phyloP scores from a whole-genome alignment of 139 green algal species.

The Eudorina sp. region DNA sequence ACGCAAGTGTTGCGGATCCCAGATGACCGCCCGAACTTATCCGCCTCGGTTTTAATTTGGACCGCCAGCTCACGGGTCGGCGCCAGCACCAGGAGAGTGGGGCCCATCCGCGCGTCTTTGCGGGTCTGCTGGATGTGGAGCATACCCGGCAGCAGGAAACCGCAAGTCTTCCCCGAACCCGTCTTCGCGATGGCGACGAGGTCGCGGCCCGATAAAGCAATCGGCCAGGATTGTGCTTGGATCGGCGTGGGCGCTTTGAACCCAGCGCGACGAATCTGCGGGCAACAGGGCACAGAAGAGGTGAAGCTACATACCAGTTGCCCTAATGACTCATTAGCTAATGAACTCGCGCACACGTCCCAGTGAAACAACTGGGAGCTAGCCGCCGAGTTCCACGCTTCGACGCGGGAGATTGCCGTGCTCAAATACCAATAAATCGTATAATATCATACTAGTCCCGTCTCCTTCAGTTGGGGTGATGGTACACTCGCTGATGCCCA shows the following conservation, averaged over 20 bases:
- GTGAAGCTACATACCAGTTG: too few species aligned
- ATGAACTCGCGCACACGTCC: too few species aligned
- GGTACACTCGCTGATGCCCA: too few species aligned
- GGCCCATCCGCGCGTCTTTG: conserved; percentile 79
- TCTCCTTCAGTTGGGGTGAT: too few species aligned
- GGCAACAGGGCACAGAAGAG: too few species aligned
- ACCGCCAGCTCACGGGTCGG: conserved; percentile 95
- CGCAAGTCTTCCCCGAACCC: conserved; percentile 89
- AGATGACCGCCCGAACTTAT: conserved; percentile 92
- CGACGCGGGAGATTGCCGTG: too few species aligned
- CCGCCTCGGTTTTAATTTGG: conserved; percentile 94
- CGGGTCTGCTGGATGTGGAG: conserved; percentile 82
- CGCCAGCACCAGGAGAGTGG: conserved; percentile 88
- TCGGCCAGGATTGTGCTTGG: conserved; percentile 89
- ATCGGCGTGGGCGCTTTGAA: conserved; percentile 89
- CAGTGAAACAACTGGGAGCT: too few species aligned
- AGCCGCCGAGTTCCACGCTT: too few species aligned
- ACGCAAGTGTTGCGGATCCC: conserved; percentile 86
- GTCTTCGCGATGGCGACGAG: conserved; percentile 92
- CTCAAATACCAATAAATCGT: too few species aligned
- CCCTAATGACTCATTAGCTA: too few species aligned
- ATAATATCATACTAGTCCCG: too few species aligned
- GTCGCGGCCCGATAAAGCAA: conserved; percentile 85
- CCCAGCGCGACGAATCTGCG: conserved; percentile 78
- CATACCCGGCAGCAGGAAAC: conserved; percentile 88